Evolutionary conservation across 2,329 filamentous ascomycete species (phyloP).

Genomic region (Magnaporthiopsis rhizophila): DNA sequence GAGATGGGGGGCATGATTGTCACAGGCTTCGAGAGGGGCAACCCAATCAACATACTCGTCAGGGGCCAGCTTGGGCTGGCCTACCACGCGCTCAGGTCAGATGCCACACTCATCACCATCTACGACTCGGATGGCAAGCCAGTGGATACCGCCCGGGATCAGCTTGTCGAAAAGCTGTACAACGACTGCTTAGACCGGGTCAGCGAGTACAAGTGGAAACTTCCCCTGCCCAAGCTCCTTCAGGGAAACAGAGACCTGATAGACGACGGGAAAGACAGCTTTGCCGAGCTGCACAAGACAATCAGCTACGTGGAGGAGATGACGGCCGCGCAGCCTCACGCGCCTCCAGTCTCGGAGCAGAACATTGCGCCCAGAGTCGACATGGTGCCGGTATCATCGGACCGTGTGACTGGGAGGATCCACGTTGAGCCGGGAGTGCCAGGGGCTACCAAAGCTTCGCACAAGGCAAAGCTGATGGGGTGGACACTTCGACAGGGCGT

Average conservation of each 20-base stretch:
- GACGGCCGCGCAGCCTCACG: constrained; percentile 50
- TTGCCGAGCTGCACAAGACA: constrained; percentile 59
- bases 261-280: constrained; percentile 72
- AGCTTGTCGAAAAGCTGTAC: constrained; percentile 82
- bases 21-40: constrained; percentile 91
- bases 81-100: constrained; percentile 73
- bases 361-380: constrained; percentile 45
- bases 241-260: constrained; percentile 79
- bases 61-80: constrained; percentile 81
- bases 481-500: constrained; percentile 66
- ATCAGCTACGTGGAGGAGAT: constrained; percentile 69
- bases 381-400: constrained; percentile 55
- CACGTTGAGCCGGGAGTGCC: constrained; percentile 64
- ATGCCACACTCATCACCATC: constrained; percentile 57
- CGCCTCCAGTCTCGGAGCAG: constrained; percentile 43
- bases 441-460: constrained; percentile 63
- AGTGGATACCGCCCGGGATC: constrained; percentile 71
- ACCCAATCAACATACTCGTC: constrained; percentile 85
- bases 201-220: constrained; percentile 80
- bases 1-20: constrained; percentile 99
- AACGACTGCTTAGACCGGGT: constrained; percentile 91
- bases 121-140: constrained; percentile 76
- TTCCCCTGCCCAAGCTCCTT: constrained; percentile 59
- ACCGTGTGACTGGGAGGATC: constrained; percentile 63
- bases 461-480: constrained; percentile 72